Base-by-base conservation (phyloP, 177 flowering plant species). In the Telopea speciosissima region DNA sequence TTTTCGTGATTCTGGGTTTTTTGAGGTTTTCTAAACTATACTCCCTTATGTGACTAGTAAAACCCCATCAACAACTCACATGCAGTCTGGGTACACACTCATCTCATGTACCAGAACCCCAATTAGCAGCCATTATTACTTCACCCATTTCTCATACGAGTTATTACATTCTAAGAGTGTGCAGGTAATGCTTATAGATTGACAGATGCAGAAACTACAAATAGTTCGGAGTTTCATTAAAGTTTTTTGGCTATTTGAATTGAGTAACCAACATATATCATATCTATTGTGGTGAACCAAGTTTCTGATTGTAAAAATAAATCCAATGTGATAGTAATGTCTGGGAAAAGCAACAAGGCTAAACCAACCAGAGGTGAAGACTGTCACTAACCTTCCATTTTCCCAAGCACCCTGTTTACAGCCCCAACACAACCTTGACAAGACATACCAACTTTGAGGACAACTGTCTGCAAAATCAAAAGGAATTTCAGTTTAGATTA, bases 341-440 rank as follows among this genome's bases (percentile, higher is more conserved):
- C 6, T 19, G n/a, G n/a, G 61, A 58, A 58, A 19, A n/a, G 14
- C 19, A 19, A 58, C 7, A 26, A 12, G 54, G 26, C 40, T 36
- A 36, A 36, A 36, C 40, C 6, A 13, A 65, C 22, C 5, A 58
- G 24, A 61, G 62, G 25, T 4, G 36, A 58, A 69, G 49, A n/a
- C 13, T 14, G 36, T 11, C 64, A 77, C 85, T 31, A 44, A 93
- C 98, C 98, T 85, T 91, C 94, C 91, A 92, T 84, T 81, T 92
- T 92, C 28, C 81, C 84, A 49, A 93, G 77, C 63, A 93, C 98
- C 83, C 98, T 86, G 77, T 83, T 88, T 66, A 93, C 98, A 9
- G 98, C 98, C 6, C 98, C 98, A 56, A 72, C 81, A 68, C 98
- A 93, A 64, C 97, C 98, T 82, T 81, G 78, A 77, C 98, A 93